Base-by-base conservation (phyloP, 1,284 basidiomycete species). In the Ustilago sp. region DNA sequence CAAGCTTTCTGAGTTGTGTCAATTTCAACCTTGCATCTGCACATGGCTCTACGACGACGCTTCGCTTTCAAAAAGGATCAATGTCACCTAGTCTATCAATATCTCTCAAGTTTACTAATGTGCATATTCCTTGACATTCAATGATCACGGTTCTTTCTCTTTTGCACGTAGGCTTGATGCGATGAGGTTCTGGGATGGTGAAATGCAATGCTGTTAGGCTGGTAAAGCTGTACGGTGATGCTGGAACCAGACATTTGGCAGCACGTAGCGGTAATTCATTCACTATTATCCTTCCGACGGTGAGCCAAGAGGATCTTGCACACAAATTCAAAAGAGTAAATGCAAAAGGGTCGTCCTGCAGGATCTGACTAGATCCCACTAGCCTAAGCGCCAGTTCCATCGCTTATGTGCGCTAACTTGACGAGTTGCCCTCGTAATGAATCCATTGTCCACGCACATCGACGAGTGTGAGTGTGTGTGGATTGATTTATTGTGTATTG, bases 1-100 rank as follows among this genome's bases (percentile, higher is more conserved):
- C 13, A 69, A 36, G 32, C 63, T 61, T 36, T 67, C 63, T 31
- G 67, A 68, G 23, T 58, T 58, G 62, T 70, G 23, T 28, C 28
- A 5, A 5, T 31, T n/a, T 23, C 56, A 32, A 52, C n/a, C 23
- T 50, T 8, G 7, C 48, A 45, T 36, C 39, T 45, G n/a, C 43
- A 19, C n/a, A 19, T 45, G 19, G 43, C 43, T 45, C n/a, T 19
- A 45, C 8, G 8, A 19, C 43, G 43, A 45, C n/a, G n/a, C 43
- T 45, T 43, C 6, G 36, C 41, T 39, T 39, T 13, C 13, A 28
- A 28, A 28, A 28, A 28, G 23, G 23, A 28, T 28, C 23, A 28
- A 28, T 41, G 53, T 41, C 36, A 55, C 19, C 53, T 6, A 55
- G 19, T 13, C 35, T n/a, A 12, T 55, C 19, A 15, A 28, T 55